A percentile compares a stretch with the other conserved stretches of the same genome.
Evolutionary conservation across 805 yeast genomes (phyloP).

Genomic region (Nakazawaea laoshanensis): DNA sequence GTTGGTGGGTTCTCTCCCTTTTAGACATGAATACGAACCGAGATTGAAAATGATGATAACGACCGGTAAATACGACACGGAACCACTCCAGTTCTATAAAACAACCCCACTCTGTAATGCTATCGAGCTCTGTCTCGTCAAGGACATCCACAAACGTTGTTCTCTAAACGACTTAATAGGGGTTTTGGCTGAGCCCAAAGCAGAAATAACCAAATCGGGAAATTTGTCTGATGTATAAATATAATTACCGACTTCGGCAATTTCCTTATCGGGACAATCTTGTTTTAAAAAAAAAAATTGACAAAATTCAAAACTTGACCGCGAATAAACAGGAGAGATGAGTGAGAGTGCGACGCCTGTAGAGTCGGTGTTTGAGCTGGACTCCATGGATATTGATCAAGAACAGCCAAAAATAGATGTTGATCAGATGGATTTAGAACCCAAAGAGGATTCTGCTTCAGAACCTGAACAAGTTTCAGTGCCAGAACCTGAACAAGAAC

Average conservation of each 20-base stretch:
- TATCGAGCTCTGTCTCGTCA: slow-evolving; percentile 45
- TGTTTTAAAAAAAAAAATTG: too few species aligned
- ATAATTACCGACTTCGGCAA: too few species aligned
- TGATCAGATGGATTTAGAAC: too few species aligned
- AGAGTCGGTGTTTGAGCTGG: too few species aligned
- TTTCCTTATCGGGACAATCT: too few species aligned
- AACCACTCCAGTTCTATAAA: slow-evolving; percentile 27
- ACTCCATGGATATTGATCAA: neutral
- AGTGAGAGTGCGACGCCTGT: too few species aligned
- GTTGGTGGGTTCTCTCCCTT: slow-evolving; percentile 69
- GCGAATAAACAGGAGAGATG: too few species aligned
- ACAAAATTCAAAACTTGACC: too few species aligned
- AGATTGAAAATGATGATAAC: slow-evolving; percentile 64
- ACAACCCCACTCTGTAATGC: neutral
- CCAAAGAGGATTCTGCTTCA: too few species aligned
- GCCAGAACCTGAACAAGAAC: neutral
- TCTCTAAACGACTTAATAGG: slow-evolving; percentile 30
- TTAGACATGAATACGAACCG: slow-evolving; percentile 79
- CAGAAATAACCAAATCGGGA: neutral
- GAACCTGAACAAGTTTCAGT: neutral
- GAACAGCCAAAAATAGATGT: too few species aligned
- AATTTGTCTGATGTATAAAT: too few species aligned
- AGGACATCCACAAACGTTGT: slow-evolving; percentile 44
- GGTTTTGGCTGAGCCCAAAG: too few species aligned
- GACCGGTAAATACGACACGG: slow-evolving; percentile 52